These are phyloP conservation scores for Plasmodium gaboni DNA, from an alignment of 169 alveolate genomes.

Conservation along the genomic window DNA sequence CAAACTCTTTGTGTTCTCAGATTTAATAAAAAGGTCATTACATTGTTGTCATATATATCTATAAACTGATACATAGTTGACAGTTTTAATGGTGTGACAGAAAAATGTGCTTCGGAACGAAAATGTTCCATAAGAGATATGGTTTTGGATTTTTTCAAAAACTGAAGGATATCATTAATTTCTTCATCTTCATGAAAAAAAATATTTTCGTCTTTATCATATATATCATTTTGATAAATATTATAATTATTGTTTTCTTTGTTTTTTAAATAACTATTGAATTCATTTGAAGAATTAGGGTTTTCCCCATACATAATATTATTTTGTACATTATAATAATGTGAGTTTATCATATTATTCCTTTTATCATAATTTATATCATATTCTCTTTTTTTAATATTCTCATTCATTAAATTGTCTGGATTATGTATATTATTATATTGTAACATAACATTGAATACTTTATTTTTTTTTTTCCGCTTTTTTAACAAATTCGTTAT, in stretches of 20 bases:
- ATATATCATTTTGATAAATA: conserved; percentile 89
- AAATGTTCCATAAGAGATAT: conserved; percentile 93
- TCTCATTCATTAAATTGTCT: conserved; percentile 5
- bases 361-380: conserved; percentile 26
- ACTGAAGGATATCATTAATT: conserved; percentile 40
- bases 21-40: conserved; percentile 81
- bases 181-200: conserved; percentile 43
- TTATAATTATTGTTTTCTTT: conserved; percentile 18
- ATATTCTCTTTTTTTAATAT: neutral
- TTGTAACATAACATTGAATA: neutral
- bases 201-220: conserved; percentile 86
- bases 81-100: conserved; percentile 83
- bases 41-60: conserved; percentile 89
- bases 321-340: conserved; percentile 8
- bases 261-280: neutral
- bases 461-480: neutral
- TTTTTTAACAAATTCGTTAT: conserved; percentile 43
- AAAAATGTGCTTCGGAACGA: conserved; percentile 91
- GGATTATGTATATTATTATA: neutral
- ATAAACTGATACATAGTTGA: conserved; percentile 83
- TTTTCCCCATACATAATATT: neutral
- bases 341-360: neutral
- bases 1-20: conserved; percentile 57
- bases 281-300: neutral
- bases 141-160: conserved; percentile 80